A percentile compares a stretch with the other conserved stretches of the same genome.
phyloP scores from a whole-genome alignment of 2,329 filamentous ascomycete genomes.

The Colletotrichum sidae region DNA sequence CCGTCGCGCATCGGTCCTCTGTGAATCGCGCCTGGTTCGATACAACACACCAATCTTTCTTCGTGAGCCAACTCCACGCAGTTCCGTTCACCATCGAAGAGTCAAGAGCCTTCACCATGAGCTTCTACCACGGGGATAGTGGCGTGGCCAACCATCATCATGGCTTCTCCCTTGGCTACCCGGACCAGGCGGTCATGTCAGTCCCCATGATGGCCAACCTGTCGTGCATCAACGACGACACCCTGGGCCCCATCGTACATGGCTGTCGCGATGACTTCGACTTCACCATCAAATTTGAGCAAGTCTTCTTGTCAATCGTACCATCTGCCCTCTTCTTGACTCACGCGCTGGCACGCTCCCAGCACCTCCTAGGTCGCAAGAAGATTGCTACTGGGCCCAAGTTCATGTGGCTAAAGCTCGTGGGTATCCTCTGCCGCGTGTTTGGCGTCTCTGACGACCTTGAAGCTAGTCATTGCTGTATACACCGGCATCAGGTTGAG shows the following conservation, averaged over 20 bases:
- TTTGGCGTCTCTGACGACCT: not conserved
- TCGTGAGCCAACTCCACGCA: too few species aligned
- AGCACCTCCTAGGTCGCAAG: conserved; percentile 46
- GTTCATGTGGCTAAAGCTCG: conserved; percentile 44
- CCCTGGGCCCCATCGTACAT: conserved; percentile 56
- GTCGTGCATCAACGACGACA: conserved; percentile 45
- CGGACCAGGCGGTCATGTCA: not conserved
- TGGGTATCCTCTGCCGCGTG: not conserved
- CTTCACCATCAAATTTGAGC: conserved; percentile 62
- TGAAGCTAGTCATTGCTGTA: conserved; percentile 5
- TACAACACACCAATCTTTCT: too few species aligned
- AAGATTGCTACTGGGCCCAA: conserved; percentile 48
- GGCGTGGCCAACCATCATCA: too few species aligned
- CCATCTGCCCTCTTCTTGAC: conserved; percentile 54
- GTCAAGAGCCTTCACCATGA: too few species aligned
- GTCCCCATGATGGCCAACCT: not conserved
- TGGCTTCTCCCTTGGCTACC: too few species aligned
- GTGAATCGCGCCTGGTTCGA: too few species aligned
- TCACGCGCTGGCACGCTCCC: conserved; percentile 47
- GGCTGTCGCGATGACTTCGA: conserved; percentile 62
- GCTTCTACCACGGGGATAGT: too few species aligned
- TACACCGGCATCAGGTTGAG: conserved; percentile 13
- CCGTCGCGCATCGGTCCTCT: too few species aligned
- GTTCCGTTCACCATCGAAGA: too few species aligned
- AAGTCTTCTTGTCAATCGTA: conserved; percentile 57